Evolutionary conservation across 2,329 filamentous ascomycete genomes (phyloP), one percentile per base, ranked within the genome.

Genomic region (Penicillium thymicola): DNA sequence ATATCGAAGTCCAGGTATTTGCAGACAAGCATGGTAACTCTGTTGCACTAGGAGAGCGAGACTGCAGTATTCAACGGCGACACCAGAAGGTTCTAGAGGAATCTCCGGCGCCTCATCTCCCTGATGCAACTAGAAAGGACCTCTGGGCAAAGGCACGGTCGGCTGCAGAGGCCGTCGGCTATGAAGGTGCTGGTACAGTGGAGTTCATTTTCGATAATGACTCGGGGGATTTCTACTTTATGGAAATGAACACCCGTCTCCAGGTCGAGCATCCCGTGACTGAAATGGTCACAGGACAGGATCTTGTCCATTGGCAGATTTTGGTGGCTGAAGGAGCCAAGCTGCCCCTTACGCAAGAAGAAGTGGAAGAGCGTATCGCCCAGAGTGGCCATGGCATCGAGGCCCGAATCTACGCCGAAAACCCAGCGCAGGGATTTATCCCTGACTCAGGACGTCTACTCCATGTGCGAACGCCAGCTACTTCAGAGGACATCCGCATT

Each of bases 231-330:
- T 87, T 87, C 73, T 88, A 85, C 73, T 87, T 88, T 74, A 87
- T 87, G 85, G 85, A 88, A 65, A 88, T 87, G 85, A 87, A 87
- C 69, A 87, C 94, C 0, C 83, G 94, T 50, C 79, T 99, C 21
- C 94, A 99, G 75, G 94, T 99, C 48, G 94, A 99, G 76, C 94
- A 99, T 68, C 94, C 94, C 0, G 94, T 97, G 21, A 97, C 87
- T 0, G 89, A 92, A 70, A 86, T 89, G 80, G 85, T 89, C 2
- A 90, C 87, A 10, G 86, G 84, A 0, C 82, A 90, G 47, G 89
- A 92, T 68, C 77, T 99, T 36, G 94, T 99, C 4, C 88, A 93
- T 70, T 99, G 94, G 94, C 94, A 99, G 76, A 90, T 99, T 69
- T 79, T 89, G 67, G 89, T 97, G 42, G 90, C 93, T 45, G 85